These are phyloP conservation scores for Phytophthora sansomeana DNA, from an alignment of 352 stramenopile species.

Conservation along the genomic window DNA sequence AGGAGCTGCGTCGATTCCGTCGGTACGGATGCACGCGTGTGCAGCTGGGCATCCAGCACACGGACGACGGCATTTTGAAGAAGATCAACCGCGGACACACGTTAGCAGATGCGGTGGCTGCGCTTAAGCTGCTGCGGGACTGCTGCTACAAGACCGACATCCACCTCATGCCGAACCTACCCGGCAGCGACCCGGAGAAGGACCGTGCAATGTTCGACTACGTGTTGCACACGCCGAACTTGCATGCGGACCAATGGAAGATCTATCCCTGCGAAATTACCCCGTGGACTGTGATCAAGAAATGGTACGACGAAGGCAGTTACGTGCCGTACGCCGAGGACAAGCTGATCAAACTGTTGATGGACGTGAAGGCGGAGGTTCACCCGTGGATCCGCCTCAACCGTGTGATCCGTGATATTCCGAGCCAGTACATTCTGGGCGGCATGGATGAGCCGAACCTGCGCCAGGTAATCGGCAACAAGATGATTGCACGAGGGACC, in stretches of 20 bases:
- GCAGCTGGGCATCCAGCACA: conserved; percentile 94
- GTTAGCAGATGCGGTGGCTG: conserved; percentile 71
- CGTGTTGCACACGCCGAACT: conserved; percentile 84
- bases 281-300: conserved; percentile 92
- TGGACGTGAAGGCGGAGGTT: conserved; percentile 90
- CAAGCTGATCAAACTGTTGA: conserved; percentile 90
- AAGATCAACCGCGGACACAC: conserved; percentile 93
- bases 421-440: conserved; percentile 94
- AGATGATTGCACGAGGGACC: conserved; percentile 78
- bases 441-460: conserved; percentile 94
- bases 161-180: conserved; percentile 94
- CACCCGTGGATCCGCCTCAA: conserved; percentile 96
- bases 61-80: conserved; percentile 88
- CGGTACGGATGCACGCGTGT: conserved; percentile 89
- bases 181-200: conserved; percentile 80
- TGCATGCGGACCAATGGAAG: conserved; percentile 96
- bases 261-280: conserved; percentile 95
- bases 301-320: conserved; percentile 89
- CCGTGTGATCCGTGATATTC: conserved; percentile 94
- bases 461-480: conserved; percentile 88
- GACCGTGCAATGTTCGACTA: conserved; percentile 93
- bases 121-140: conserved; percentile 89
- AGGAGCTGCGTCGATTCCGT: conserved; percentile 86
- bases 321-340: conserved; percentile 92
- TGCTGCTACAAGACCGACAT: conserved; percentile 96